These are phyloP conservation scores for Wallacemonas sp. DNA, from an alignment of 208 protist genomes.

Conservation along the genomic window DNA sequence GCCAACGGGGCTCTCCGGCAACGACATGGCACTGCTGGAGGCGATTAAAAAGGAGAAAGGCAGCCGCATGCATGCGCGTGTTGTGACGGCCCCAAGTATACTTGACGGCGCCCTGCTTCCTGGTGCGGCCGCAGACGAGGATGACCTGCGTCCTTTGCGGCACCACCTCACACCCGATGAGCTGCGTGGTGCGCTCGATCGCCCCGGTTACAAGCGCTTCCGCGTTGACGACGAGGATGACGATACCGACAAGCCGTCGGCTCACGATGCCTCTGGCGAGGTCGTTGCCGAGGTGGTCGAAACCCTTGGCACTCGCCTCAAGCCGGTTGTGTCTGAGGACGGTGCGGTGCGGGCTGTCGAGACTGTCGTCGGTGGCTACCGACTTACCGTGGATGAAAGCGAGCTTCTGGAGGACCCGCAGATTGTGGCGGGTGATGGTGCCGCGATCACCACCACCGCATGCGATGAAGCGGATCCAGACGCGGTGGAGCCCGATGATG, in stretches of 20 bases:
- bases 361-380: conserved; percentile 45
- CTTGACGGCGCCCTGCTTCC: neutral
- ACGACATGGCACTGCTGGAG: conserved; percentile 10
- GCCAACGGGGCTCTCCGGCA: neutral
- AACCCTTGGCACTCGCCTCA: conserved; percentile 1
- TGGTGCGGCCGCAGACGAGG: neutral
- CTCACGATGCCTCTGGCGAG: conserved; percentile 9
- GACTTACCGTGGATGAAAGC: conserved; percentile 64
- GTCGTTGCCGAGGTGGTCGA: conserved; percentile 17
- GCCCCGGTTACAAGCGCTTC: conserved; percentile 22
- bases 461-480: conserved; percentile 19
- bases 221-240: conserved; percentile 20
- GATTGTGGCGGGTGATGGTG: neutral
- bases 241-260: too few species aligned
- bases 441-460: neutral
- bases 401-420: conserved; percentile 32
- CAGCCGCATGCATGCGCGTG: neutral
- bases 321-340: conserved; percentile 43
- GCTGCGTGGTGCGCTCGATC: neutral
- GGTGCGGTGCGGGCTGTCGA: conserved; percentile 50
- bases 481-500: conserved; percentile 18
- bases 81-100: neutral
- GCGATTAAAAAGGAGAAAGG: neutral
- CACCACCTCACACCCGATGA: conserved; percentile 13
- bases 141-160: conserved; percentile 9